phyloP scores from a whole-genome alignment of 2,329 filamentous ascomycete species.

The Aspergillus quadricinctus region DNA sequence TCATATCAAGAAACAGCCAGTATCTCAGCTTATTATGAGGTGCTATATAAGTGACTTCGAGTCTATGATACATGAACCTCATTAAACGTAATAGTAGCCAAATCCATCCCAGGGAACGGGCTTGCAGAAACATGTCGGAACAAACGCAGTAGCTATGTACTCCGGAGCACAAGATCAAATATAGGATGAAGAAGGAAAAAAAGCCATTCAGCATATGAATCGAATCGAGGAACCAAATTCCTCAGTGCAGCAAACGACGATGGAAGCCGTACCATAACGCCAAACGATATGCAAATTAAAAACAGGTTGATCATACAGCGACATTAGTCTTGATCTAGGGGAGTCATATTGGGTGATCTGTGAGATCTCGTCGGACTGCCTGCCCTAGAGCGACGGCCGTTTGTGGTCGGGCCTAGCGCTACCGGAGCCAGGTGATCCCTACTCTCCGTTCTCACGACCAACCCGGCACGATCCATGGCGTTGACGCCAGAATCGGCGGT shows the following conservation, averaged over 20 bases:
- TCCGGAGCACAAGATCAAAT: constrained; percentile 22
- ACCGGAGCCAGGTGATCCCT: constrained; percentile 66
- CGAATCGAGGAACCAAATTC: not conserved
- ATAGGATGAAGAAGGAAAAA: constrained; percentile 22
- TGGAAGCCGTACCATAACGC: constrained; percentile 16
- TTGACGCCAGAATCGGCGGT: constrained; percentile 28
- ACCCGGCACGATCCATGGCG: constrained; percentile 60
- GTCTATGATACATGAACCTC: constrained; percentile 14
- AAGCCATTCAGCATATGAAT: constrained; percentile 3
- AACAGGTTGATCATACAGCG: constrained; percentile 14
- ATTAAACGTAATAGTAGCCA: constrained; percentile 11
- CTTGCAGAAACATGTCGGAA: constrained; percentile 10
- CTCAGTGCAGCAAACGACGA: not conserved
- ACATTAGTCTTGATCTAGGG: constrained; percentile 32
- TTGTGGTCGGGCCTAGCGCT: constrained; percentile 47
- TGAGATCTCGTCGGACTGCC: constrained; percentile 46
- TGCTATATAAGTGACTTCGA: not conserved
- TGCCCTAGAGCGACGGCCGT: constrained; percentile 40
- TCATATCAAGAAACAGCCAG: not conserved
- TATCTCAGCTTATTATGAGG: not conserved
- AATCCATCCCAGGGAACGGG: constrained; percentile 1
- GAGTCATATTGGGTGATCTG: constrained; percentile 34
- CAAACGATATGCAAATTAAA: constrained; percentile 21
- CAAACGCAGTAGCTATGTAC: constrained; percentile 15
- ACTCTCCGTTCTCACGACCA: constrained; percentile 80